These are phyloP conservation scores for Neonectria faginata DNA, from an alignment of 2,329 filamentous ascomycete genomes.

Conservation along the genomic window DNA sequence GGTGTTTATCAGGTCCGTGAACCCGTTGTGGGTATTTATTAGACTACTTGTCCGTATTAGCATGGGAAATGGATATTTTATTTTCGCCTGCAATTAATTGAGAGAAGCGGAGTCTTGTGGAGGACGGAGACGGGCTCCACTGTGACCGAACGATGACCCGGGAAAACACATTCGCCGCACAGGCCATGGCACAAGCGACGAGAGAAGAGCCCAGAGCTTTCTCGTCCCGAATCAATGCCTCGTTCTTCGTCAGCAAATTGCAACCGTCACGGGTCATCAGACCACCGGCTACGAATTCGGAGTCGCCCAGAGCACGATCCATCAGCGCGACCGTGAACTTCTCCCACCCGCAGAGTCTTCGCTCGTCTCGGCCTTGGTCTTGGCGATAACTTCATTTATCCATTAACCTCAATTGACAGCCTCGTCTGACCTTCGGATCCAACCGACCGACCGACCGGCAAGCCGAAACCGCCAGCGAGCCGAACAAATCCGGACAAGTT, in stretches of 20 bases:
- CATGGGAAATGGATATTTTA: slow-evolving; percentile 4
- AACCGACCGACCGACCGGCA: slow-evolving; percentile 8
- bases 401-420: slow-evolving; percentile 17
- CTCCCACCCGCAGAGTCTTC: slow-evolving; percentile 3
- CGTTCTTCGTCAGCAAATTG: slow-evolving; percentile 12
- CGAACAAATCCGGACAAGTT: background rate
- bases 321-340: background rate
- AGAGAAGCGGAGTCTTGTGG: slow-evolving; percentile 3
- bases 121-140: slow-evolving; percentile 12
- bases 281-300: slow-evolving; percentile 12
- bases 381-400: slow-evolving; percentile 18
- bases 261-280: slow-evolving; percentile 14
- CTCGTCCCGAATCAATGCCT: slow-evolving; percentile 8
- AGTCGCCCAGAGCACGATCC: slow-evolving; percentile 3
- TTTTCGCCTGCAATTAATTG: slow-evolving; percentile 1
- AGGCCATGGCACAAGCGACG: slow-evolving; percentile 17
- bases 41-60: background rate
- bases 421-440: background rate
- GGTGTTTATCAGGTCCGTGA: slow-evolving; percentile 19
- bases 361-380: background rate
- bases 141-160: slow-evolving; percentile 8
- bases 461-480: background rate
- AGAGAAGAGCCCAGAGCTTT: background rate
- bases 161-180: slow-evolving; percentile 31
- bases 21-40: slow-evolving; percentile 10